Conservation (phyloP, 495 filamentous ascomycete genomes). For the Hypoxylon lenormandii region DNA sequence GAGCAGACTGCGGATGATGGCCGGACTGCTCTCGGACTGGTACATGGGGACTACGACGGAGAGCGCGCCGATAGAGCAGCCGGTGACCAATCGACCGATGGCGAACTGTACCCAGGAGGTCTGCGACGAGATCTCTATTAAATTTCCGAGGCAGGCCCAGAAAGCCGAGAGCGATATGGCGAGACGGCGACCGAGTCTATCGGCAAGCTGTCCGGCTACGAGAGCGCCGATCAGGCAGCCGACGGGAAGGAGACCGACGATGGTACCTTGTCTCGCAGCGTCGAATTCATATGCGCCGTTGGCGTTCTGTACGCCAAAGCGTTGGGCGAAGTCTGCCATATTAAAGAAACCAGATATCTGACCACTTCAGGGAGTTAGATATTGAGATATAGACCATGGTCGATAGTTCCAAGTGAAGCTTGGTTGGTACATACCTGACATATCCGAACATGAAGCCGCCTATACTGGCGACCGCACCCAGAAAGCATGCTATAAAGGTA, state of each 20-base stretch:
- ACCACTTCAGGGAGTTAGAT: slow-evolving; percentile 42
- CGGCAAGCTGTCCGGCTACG: slow-evolving; percentile 68
- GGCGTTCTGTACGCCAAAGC: slow-evolving; percentile 59
- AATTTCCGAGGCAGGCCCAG: slow-evolving; percentile 74
- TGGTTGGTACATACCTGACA: slow-evolving; percentile 64
- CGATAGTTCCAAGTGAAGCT: slow-evolving; percentile 37
- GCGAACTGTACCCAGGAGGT: slow-evolving; percentile 65
- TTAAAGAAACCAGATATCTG: slow-evolving; percentile 69
- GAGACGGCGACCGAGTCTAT: slow-evolving; percentile 59
- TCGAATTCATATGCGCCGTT: slow-evolving; percentile 57
- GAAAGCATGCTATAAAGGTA: slow-evolving; percentile 55
- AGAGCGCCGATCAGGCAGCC: slow-evolving; percentile 78
- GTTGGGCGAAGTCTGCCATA: slow-evolving; percentile 66
- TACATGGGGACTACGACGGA: slow-evolving; percentile 80
- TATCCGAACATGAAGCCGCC: slow-evolving; percentile 87
- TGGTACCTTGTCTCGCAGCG: slow-evolving; percentile 64
- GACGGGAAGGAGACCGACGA: slow-evolving; percentile 70
- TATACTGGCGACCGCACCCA: slow-evolving; percentile 69
- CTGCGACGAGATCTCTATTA: slow-evolving; percentile 71
- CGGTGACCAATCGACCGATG: slow-evolving; percentile 69
- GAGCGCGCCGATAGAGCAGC: slow-evolving; percentile 76
- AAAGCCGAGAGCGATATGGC: slow-evolving; percentile 69
- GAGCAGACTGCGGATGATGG: slow-evolving; percentile 74
- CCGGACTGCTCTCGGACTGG: slow-evolving; percentile 75
- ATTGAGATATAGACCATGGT: background rate